Base-by-base conservation (phyloP, 371 early-diverging fungal species). In the Circinella umbellata region DNA sequence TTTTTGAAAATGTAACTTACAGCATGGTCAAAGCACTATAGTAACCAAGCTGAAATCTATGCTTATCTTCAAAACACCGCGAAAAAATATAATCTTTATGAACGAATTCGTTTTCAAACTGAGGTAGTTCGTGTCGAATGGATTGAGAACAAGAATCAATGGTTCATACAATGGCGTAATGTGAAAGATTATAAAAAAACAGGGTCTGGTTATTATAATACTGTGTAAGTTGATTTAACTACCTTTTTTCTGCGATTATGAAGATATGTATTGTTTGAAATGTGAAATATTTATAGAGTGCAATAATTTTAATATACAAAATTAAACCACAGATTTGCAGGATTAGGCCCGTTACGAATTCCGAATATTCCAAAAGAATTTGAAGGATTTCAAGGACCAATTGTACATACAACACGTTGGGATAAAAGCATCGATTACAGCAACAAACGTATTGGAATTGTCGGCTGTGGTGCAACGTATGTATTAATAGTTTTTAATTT, bases 401-500 rank as follows among this genome's bases (percentile, higher is more conserved):
- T 79, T 9, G 73, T 86, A 47, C 88, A 88, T 68, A 81, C 88
- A 0, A 80, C 82, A 14, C 68, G 72, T 8, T 88, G 88, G 88
- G 81, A 88, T 67, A 51, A 69, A 20, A 74, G 68, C 10, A 65
- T 76, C 35, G 86, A 86, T 64, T 73, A 81, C 60, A 79, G 78
- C 17, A 67, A 71, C 67, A 88, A 86, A 63, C 81, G 85, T 4
- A 76, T 88, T 10, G 88, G 82, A 9, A 61, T 88, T 4, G 69
- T 88, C 54, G 88, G 86, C 8, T 85, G 85, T 67, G 86, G 88
- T 57, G 78, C 88, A 49, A 84, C 86, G 84, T 84, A 80, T 57
- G 61, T 48, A 6, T 27, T 2, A 27, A 27, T 27, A n/a, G 27
- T 27, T 27, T 27, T 27, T 27, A 27, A 27, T 27, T 27, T 27